phyloP scores from a whole-genome alignment of 768 basidiomycete genomes.

The Leccinum disarticulatum region DNA sequence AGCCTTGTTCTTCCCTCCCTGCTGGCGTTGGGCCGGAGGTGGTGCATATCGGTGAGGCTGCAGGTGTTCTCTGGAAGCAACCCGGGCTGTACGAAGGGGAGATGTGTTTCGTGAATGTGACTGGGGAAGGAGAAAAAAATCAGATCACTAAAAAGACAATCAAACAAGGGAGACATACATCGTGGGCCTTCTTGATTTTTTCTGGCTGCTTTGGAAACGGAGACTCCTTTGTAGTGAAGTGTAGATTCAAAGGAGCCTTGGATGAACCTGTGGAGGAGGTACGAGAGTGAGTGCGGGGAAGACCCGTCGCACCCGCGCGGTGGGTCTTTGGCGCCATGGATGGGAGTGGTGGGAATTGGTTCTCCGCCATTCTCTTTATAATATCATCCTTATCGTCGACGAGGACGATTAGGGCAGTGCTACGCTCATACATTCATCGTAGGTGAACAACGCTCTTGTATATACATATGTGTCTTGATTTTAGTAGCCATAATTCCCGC shows the following conservation, averaged over 20 bases:
- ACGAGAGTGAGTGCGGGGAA: slow-evolving; percentile 62
- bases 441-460: too few species aligned
- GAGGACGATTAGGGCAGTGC: slow-evolving; percentile 3
- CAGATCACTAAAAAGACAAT: slow-evolving; percentile 16
- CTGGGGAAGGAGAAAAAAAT: slow-evolving; percentile 12
- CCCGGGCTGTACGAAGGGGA: slow-evolving; percentile 25
- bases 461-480: neutral
- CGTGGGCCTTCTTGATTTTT: slow-evolving; percentile 49
- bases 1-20: slow-evolving; percentile 40
- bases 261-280: slow-evolving; percentile 55
- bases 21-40: slow-evolving; percentile 29
- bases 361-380: slow-evolving; percentile 33
- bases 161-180: slow-evolving; percentile 5
- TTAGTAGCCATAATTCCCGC: neutral
- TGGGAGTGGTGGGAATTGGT: slow-evolving; percentile 25
- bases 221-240: slow-evolving; percentile 67
- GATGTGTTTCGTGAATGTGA: slow-evolving; percentile 26
- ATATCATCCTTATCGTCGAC: slow-evolving; percentile 15
- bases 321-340: slow-evolving; percentile 54
- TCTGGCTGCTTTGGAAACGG: slow-evolving; percentile 44
- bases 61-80: slow-evolving; percentile 32
- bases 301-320: slow-evolving; percentile 43
- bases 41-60: slow-evolving; percentile 36
- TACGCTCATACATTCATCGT: slow-evolving; percentile 1
- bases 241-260: slow-evolving; percentile 58